These are phyloP conservation scores for Ganoderma sp. DNA, from an alignment of 1,284 basidiomycete genomes.

Conservation along the genomic window DNA sequence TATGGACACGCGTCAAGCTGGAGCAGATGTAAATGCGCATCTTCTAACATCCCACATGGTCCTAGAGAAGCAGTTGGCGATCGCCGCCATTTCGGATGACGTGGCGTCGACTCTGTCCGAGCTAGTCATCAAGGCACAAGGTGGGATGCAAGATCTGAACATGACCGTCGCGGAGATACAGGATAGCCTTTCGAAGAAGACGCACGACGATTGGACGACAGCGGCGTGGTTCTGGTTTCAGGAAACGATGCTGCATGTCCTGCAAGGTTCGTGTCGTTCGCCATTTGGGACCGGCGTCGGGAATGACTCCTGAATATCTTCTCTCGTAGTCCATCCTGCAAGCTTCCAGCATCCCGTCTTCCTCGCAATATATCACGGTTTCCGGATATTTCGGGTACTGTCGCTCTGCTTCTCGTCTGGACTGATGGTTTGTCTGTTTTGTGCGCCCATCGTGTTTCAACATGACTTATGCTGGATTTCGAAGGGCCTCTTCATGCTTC, in stretches of 20 bases:
- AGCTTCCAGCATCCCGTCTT: conserved; percentile 31
- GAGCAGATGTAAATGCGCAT: conserved; percentile 36
- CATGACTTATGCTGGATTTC: background rate
- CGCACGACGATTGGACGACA: conserved; percentile 11
- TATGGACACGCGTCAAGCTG: conserved; percentile 33
- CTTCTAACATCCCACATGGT: conserved; percentile 39
- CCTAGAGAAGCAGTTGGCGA: conserved; percentile 44
- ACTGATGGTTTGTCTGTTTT: conserved; percentile 32
- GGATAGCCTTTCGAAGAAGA: conserved; percentile 32
- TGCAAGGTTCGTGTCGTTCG: conserved; percentile 31
- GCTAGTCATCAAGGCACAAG: conserved; percentile 46
- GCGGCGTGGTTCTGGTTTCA: conserved; percentile 27
- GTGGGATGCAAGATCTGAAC: conserved; percentile 55
- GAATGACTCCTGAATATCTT: background rate
- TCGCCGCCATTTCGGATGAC: conserved; percentile 42
- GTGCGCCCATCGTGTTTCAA: background rate
- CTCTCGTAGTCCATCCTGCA: conserved; percentile 30
- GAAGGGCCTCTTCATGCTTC: conserved; percentile 26
- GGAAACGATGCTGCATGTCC: conserved; percentile 24
- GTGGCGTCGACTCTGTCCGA: conserved; percentile 45
- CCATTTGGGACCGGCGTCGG: conserved; percentile 5
- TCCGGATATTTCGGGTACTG: conserved; percentile 28
- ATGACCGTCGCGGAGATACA: conserved; percentile 47
- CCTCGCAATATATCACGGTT: conserved; percentile 15
- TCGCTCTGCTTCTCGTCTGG: conserved; percentile 31